Evolutionary conservation across 768 basidiomycete genomes (phyloP), one percentile per base, ranked within the genome.

Genomic region (Chalciporus sphaerocephalus): DNA sequence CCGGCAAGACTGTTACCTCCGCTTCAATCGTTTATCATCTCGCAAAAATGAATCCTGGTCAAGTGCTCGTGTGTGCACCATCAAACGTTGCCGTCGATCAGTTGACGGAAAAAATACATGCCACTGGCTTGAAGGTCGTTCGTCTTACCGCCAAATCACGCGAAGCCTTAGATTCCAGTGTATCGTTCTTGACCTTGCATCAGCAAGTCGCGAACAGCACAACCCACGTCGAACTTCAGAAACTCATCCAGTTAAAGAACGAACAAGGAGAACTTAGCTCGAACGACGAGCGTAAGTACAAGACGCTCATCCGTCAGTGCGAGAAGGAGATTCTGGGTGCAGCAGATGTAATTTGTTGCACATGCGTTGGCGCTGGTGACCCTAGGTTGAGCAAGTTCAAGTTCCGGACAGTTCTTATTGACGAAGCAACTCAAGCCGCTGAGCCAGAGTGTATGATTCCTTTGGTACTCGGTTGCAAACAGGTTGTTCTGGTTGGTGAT

Each of bases 361-460:
- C 96, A 33, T 97, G 95, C 67, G 96, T 98, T 41, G 96, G 96
- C 47, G 89, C 92, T 27, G 96, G 96, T 20, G 96, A 99, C 63
- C 95, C 96, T 9, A 79, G 96, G 56, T 71, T 99, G 70, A 87
- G 82, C 72, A 98, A 97, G 71, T 74, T 97, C 72, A 98, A 98
- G 74, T 99, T 98, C 66, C 84, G 94, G 67, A 99, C 96, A 0
- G 96, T 99, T 7, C 74, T 99, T 52, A 98, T 98, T 55, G 96
- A 99, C 59, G 96, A 98, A 61, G 96, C 96, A 12, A 99, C 96
- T 1, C 96, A 99, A 64, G 91, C 94, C 46, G 94, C 94, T 43
- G 94, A 97, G 64, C 94, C 94, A 46, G 96, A 99, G 70, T 98
- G 95, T 69, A 98, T 99, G 94, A 99, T 99, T 56, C 96, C 96